Conservation (phyloP, 208 protist species). For the Lotmaria passim region DNA sequence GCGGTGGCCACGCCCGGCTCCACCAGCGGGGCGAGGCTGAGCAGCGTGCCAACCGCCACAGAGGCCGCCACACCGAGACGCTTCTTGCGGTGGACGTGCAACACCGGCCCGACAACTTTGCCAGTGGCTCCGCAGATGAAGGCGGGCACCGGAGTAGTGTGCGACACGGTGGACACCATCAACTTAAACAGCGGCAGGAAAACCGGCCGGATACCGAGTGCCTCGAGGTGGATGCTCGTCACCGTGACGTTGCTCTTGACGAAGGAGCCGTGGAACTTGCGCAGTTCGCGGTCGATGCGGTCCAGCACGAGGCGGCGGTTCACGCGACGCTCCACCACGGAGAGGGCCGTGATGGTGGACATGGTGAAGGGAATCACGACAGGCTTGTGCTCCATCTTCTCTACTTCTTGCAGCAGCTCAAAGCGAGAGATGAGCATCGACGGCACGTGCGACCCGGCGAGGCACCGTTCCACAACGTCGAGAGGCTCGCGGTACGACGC, state of each 20-base stretch:
- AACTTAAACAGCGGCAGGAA: slow-evolving; percentile 86
- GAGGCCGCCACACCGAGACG: slow-evolving; percentile 37
- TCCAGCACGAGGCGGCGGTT: slow-evolving; percentile 61
- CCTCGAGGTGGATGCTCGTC: slow-evolving; percentile 67
- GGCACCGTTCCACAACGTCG: slow-evolving; percentile 66
- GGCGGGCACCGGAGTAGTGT: slow-evolving; percentile 48
- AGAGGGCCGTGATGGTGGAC: slow-evolving; percentile 86
- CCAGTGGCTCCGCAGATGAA: slow-evolving; percentile 91
- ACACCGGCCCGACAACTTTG: slow-evolving; percentile 77
- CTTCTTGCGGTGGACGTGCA: slow-evolving; percentile 50
- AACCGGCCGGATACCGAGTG: slow-evolving; percentile 69
- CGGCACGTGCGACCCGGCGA: slow-evolving; percentile 80
- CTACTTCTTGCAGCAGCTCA: slow-evolving; percentile 80
- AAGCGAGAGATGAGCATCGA: slow-evolving; percentile 91
- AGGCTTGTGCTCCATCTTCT: slow-evolving; percentile 60
- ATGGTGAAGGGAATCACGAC: slow-evolving; percentile 86
- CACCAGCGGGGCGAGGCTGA: slow-evolving; percentile 53
- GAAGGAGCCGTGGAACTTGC: slow-evolving; percentile 89
- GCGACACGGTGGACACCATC: slow-evolving; percentile 66
- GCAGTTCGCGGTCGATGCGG: slow-evolving; percentile 79
- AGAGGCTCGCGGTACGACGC: slow-evolving; percentile 85
- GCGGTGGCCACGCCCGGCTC: slow-evolving; percentile 73
- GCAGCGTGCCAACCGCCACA: slow-evolving; percentile 40
- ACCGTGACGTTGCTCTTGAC: slow-evolving; percentile 79
- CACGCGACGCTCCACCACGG: slow-evolving; percentile 75